Evolutionary conservation across 345 rosid species (phyloP), one percentile per base, ranked within the genome.

Genomic region (Raphanus sativus): DNA sequence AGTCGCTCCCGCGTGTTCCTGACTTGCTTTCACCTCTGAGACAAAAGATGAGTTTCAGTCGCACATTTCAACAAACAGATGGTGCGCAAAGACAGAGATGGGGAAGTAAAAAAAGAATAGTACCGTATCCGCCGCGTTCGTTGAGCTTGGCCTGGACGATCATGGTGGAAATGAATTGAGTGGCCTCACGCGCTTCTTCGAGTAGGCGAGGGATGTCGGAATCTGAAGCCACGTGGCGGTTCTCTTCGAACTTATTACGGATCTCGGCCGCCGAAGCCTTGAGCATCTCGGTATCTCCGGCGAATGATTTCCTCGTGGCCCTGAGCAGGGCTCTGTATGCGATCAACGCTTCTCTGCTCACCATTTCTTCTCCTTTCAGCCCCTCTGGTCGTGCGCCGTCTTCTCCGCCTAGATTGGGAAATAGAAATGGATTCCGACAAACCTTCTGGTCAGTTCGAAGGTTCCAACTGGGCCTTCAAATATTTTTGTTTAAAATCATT

Each of bases 121-220:
- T 84, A 95, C 98, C 98, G 69, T 87, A 91, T 70, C 90, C 93
- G 74, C 97, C 98, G 5, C 90, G 92, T 2, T 91, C 88, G 67
- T 89, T 93, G 80, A 91, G 92, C 75, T 89, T 91, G 29, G 99
- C 99, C 80, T 92, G 98, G 15, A 92, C 92, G 76, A 95, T 95
- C 94, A 87, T 87, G 83, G 91, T 91, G 77, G 99, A 83, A 55
- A 95, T 82, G 86, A 89, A 92, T 16, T 83, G 73, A 24, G 91
- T 81, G 25, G 98, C 96, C 45, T 92, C 94, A n/a, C 88, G 90
- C 17, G 98, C 98, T 80, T 91, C 93, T 12, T 85, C 96, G 8
- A 92, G 89, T 62, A 89, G 93, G 65, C 80, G 86, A 78, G 86
- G 81, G 81, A 92, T 78, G 82, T 95, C 90, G 2, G 86, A 54